Conservation (phyloP, 169 alveolate species). For the Plasmodium sp. region DNA sequence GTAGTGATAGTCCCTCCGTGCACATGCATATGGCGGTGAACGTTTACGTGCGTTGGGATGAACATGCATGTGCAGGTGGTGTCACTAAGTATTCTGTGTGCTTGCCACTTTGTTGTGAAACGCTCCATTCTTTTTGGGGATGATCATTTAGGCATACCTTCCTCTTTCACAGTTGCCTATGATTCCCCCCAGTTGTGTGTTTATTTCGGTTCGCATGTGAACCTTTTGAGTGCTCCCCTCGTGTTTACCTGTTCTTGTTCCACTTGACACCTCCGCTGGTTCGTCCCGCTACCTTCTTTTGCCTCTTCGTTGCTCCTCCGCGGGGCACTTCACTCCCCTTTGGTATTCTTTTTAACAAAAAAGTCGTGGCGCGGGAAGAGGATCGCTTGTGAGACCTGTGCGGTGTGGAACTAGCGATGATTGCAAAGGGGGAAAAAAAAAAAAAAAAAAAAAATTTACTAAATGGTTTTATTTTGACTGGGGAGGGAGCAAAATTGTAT, state of each 20-base stretch:
- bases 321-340: background rate
- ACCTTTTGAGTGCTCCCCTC: background rate
- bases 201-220: background rate
- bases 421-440: background rate
- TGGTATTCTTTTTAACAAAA: background rate
- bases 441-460: background rate
- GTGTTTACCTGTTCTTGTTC: background rate
- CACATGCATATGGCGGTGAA: background rate
- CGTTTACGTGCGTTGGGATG: background rate
- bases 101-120: background rate
- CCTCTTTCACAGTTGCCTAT: background rate
- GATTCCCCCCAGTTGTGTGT: background rate
- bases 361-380: background rate
- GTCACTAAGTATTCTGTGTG: background rate
- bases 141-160: background rate
- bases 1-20: background rate
- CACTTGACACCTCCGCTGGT: background rate
- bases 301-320: background rate
- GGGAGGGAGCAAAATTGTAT: too few species aligned
- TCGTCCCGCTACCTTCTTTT: background rate
- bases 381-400: background rate
- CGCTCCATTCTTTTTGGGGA: background rate
- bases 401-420: background rate
- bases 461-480: too few species aligned
- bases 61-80: background rate